Evolutionary conservation across 768 basidiomycete genomes (phyloP), one percentile per base, ranked within the genome.

Genomic region (Russula compacta): DNA sequence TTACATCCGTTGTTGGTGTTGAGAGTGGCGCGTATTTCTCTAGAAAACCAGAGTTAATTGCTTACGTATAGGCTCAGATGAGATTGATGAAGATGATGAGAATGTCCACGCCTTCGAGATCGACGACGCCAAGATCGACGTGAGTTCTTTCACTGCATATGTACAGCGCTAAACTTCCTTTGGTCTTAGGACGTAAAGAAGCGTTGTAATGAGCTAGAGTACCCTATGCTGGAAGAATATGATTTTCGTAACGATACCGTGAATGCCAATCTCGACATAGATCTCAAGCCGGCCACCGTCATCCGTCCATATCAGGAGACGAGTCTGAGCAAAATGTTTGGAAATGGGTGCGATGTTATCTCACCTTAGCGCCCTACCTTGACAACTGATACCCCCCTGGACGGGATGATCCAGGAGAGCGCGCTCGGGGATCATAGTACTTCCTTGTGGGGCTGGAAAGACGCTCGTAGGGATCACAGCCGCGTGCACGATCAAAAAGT

Each of bases 401-500:
- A 39, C 56, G 49, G 50, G 19, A 58, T 67, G 66, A n/a, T 40
- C 10, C 60, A 95, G 95, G 53, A 95, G 97, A 71, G 97, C 97
- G 49, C 84, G 97, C 58, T 97, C 93, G 47, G 97, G 97, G 2
- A 98, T 99, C 68, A 98, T 99, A 64, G 97, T 99, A 1, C 78
- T 99, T 21, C 97, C 97, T 36, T 99, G 97, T 71, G 97, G 97
- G 56, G 97, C 97, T 46, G 97, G 97, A 36, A 99, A 99, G 78
- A 99, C 97, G 12, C 81, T 99, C 5, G 97, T 99, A 10, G 97
- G 97, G n/a, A 98, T 99, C 70, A 98, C 95, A 2, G 97, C 97
- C 11, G 97, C 97, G 17, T 98, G 95, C 70, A 99, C 97, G 32
- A 95, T 99, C 77, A 98, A 98, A 78, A 99, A 99, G 76, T 97